Base-by-base conservation (phyloP, 345 rosid species). In the Hibiscus tridactylites region DNA sequence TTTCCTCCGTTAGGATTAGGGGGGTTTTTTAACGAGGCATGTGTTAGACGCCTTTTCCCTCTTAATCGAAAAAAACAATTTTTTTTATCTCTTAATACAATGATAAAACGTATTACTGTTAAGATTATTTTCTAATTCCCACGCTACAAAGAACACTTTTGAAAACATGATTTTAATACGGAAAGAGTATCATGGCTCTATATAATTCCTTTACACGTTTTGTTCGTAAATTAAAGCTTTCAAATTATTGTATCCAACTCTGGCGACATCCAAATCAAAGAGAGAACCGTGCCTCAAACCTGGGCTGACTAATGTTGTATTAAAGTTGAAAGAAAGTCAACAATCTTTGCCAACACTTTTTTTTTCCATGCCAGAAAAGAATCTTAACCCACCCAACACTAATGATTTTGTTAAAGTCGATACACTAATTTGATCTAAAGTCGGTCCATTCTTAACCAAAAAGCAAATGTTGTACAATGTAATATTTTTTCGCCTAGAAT, bases 361-460 rank as follows among this genome's bases (percentile, higher is more conserved):
- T 21, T 68, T 52, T 50, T 29, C 10, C 28, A 50, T 68, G 59
- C 46, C 42, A 15, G 56, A 68, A n/a, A 68, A 68, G 26, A 29
- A 68, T 49, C 59, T 44, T 4, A 16, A 68, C 71, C 60, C 42
- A 68, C 58, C 39, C 44, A 9, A n/a, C 1, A 17, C 16, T 63
- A 64, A 68, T 50, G 44, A 68, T 52, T 68, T 68, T 31, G 71
- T 52, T 52, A 68, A 52, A 68, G 44, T 68, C 54, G 59, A 29
- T 37, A 52, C 71, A 50, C 37, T 68, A 68, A 50, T 68, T 67
- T 68, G 60, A 68, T 68, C 44, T 16, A 50, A 49, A 68, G 68
- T 39, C 16, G 31, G 68, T 42, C 68, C 68, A 39, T 64, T 64
- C 31, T 42, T 52, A 46, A 19, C 12, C 16, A 21, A 7, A 31